phyloP scores from a whole-genome alignment of 495 filamentous ascomycete genomes.

The Acidiella bohemica region DNA sequence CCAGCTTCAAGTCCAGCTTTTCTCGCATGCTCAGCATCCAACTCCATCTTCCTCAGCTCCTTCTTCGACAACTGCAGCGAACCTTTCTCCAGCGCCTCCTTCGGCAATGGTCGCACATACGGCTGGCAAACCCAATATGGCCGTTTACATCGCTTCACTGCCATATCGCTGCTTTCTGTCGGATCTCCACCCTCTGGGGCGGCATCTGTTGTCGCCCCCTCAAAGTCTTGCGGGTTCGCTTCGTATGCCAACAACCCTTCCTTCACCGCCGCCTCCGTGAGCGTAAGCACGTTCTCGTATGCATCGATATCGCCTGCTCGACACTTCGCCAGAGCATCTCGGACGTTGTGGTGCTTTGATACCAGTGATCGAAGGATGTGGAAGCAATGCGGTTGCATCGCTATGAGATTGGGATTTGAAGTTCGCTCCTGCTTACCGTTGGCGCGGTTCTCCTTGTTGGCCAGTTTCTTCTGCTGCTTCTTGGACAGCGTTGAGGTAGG shows the following conservation, averaged over 20 bases:
- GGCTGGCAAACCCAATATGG: slow-evolving; percentile 94
- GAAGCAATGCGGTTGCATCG: slow-evolving; percentile 87
- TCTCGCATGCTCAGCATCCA: slow-evolving; percentile 22
- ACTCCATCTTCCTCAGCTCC: slow-evolving; percentile 28
- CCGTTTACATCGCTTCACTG: slow-evolving; percentile 54
- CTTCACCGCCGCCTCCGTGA: slow-evolving; percentile 57
- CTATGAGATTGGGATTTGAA: slow-evolving; percentile 57
- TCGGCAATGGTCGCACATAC: slow-evolving; percentile 73
- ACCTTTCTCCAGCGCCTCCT: slow-evolving; percentile 74
- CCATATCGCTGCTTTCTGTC: slow-evolving; percentile 47
- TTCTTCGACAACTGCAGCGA: slow-evolving; percentile 55
- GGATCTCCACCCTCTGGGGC: slow-evolving; percentile 22
- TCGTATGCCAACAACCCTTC: slow-evolving; percentile 64
- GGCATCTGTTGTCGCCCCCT: slow-evolving; percentile 27
- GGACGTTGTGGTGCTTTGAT: slow-evolving; percentile 59
- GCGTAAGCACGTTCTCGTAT: slow-evolving; percentile 55
- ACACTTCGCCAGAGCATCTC: slow-evolving; percentile 60
- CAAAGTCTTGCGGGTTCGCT: slow-evolving; percentile 23
- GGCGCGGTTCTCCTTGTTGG: slow-evolving; percentile 30
- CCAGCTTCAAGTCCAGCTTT: slow-evolving; percentile 22
- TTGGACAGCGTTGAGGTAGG: not conserved
- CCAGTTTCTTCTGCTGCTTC: slow-evolving; percentile 24
- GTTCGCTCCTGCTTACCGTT: slow-evolving; percentile 34
- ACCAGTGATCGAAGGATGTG: slow-evolving; percentile 76
- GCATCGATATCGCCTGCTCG: slow-evolving; percentile 50